Evolutionary conservation across 148 eudicot genomes (phyloP), one percentile per base, ranked within the genome.

Genomic region (Dysphania ambrosioides): DNA sequence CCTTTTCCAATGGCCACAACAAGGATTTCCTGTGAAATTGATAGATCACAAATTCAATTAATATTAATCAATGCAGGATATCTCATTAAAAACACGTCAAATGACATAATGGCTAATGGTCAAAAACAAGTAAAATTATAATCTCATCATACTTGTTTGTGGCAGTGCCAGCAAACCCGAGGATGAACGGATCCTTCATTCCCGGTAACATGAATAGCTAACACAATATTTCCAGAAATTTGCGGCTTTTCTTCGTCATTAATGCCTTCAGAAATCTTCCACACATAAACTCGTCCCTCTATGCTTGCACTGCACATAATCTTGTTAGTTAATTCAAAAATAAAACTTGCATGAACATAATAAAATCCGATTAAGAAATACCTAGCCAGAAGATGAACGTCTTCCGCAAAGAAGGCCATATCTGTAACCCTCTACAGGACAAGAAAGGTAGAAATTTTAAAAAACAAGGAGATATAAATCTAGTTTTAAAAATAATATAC

Each of bases 371-470:
- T 68, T 67, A 67, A 66, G 16, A 34, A 60, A 57, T 90, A 95
- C 98, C 98, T 90, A 71, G 99, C 97, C 83, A 95, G 77, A 66
- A 95, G 94, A 86, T 92, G 99, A 81, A 95, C 99, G 79, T 95
- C 99, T 85, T 95, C 97, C 42, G 99, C 97, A 76, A 95, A 95
- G 82, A 92, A 95, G 79, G 94, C 96, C 99, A 95, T 95, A 83
- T 95, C 99, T 47, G 99, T 95, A 73, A 95, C 94, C 88, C 99
- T 87, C 99, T 95, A 90, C 57, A 77, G 72, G 19, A 68, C 36
- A 74, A 66, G 76, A 42, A 47, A 57, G 55, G 24, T 24, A 41
- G 55, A 66, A n/a, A 70, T 56, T n/a, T 15, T 59, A 66, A 18
- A n/a, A n/a, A 66, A 21, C 18, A 56, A 44, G 29, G 26, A 0